These are phyloP conservation scores for Cyclotella cryptica DNA, from an alignment of 108 stramenopile species.

Conservation along the genomic window DNA sequence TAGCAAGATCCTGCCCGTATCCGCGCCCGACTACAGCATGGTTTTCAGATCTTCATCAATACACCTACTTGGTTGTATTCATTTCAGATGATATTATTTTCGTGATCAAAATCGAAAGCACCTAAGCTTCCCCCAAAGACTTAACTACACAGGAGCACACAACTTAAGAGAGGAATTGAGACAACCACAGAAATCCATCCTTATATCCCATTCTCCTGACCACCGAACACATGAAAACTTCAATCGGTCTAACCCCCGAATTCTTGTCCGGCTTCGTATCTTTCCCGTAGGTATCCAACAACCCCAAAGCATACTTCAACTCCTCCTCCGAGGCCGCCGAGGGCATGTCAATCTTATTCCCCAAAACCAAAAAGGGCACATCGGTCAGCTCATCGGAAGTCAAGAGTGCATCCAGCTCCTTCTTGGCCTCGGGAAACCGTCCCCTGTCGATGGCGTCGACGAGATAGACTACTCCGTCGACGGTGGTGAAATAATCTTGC, in stretches of 20 bases:
- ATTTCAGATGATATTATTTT: too few species aligned
- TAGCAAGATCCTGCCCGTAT: neutral
- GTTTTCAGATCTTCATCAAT: too few species aligned
- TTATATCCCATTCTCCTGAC: constrained; percentile 98
- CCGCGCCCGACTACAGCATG: neutral
- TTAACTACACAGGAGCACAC: neutral
- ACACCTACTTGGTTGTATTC: too few species aligned
- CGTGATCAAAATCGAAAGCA: neutral
- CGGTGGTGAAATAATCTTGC: constrained; percentile 97
- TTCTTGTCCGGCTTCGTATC: constrained; percentile 90
- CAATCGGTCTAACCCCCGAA: constrained; percentile 92
- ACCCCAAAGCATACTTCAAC: constrained; percentile 95
- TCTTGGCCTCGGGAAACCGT: constrained; percentile 98
- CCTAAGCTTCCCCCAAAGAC: constrained; percentile 4
- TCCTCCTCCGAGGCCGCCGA: constrained; percentile 96
- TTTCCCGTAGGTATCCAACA: constrained; percentile 98
- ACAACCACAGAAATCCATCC: constrained; percentile 98
- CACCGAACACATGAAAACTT: constrained; percentile 99
- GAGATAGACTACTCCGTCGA: constrained; percentile 98
- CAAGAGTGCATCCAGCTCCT: constrained; percentile 95
- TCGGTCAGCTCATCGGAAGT: constrained; percentile 93
- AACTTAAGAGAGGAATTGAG: constrained; percentile 90
- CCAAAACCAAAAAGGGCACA: constrained; percentile 98
- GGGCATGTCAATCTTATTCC: constrained; percentile 99
- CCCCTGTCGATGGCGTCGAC: constrained; percentile 95